Conservation (phyloP, 345 rosid species). For the Fremontodendron californicum region DNA sequence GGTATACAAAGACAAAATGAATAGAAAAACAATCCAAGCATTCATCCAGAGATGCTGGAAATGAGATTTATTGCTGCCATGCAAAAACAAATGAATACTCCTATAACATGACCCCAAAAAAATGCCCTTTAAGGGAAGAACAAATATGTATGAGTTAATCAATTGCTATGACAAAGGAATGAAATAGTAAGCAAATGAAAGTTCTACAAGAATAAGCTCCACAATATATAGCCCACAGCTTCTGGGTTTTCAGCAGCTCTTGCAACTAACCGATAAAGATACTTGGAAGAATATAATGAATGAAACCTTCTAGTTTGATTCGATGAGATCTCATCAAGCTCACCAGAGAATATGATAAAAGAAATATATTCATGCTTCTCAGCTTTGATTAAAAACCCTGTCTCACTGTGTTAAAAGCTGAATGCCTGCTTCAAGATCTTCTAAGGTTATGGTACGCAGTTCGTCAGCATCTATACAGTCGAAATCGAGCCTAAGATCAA, state of each 20-base stretch:
- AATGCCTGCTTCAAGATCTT: slow-evolving; percentile 72
- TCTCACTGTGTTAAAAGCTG: slow-evolving; percentile 40
- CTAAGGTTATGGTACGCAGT: slow-evolving; percentile 60
- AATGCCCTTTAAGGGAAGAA: background rate
- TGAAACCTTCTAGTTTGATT: slow-evolving; percentile 1
- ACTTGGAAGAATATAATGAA: background rate
- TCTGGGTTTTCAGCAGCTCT: slow-evolving; percentile 7
- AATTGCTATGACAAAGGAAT: background rate
- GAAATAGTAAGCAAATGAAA: background rate
- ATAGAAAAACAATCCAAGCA: background rate
- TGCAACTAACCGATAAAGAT: background rate
- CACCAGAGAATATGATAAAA: background rate
- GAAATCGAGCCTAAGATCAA: slow-evolving; percentile 77
- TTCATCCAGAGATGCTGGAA: background rate
- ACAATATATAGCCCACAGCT: background rate
- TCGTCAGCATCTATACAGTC: slow-evolving; percentile 70
- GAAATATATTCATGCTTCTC: background rate
- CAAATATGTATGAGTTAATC: background rate
- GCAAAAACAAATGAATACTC: background rate
- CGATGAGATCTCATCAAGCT: background rate
- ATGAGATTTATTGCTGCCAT: no score
- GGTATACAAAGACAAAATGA: background rate
- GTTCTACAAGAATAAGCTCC: slow-evolving; percentile 10
- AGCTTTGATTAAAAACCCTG: background rate
- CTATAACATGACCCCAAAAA: background rate